A percentile compares a stretch with the other conserved stretches of the same genome.
Evolutionary conservation across 148 eudicot species (phyloP).

Genomic region (Salicornia ramosissima): DNA sequence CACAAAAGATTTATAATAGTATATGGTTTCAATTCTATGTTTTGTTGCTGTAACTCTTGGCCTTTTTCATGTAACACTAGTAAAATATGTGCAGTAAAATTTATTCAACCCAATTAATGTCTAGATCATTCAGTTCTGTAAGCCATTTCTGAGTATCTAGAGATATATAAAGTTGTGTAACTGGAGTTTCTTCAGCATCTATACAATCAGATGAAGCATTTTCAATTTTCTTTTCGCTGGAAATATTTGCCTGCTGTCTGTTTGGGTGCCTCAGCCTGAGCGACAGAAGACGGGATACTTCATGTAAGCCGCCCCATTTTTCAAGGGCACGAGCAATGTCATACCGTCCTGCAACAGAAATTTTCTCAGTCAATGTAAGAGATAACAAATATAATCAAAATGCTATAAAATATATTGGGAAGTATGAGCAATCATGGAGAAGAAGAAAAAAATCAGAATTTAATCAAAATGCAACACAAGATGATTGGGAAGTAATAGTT

Average conservation of each 20-base stretch:
- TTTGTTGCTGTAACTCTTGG: not conserved
- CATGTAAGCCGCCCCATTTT: constrained; percentile 97
- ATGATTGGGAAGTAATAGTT: not conserved
- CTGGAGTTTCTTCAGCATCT: constrained; percentile 32
- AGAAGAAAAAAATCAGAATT: no score
- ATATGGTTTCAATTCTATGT: not conserved
- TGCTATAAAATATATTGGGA: no score
- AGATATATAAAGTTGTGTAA: constrained; percentile 42
- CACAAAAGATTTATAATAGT: no score
- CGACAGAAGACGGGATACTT: constrained; percentile 90
- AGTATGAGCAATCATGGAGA: no score
- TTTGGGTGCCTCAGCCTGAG: constrained; percentile 78
- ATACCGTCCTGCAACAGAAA: constrained; percentile 62
- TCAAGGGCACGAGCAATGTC: constrained; percentile 95
- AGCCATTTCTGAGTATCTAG: constrained; percentile 78
- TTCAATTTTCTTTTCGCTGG: constrained; percentile 45
- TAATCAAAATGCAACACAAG: not conserved
- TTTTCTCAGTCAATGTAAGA: constrained; percentile 4
- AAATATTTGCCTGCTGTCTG: constrained; percentile 54
- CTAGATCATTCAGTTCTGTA: constrained; percentile 59
- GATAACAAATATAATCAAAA: not conserved
- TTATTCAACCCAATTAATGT: constrained; percentile 67
- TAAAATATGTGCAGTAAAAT: constrained; percentile 1
- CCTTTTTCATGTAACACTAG: constrained; percentile 1
- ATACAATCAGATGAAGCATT: constrained; percentile 21